These are phyloP conservation scores for Debaryomyces fabryi DNA, from an alignment of 1,139 yeast species.

Conservation along the genomic window DNA sequence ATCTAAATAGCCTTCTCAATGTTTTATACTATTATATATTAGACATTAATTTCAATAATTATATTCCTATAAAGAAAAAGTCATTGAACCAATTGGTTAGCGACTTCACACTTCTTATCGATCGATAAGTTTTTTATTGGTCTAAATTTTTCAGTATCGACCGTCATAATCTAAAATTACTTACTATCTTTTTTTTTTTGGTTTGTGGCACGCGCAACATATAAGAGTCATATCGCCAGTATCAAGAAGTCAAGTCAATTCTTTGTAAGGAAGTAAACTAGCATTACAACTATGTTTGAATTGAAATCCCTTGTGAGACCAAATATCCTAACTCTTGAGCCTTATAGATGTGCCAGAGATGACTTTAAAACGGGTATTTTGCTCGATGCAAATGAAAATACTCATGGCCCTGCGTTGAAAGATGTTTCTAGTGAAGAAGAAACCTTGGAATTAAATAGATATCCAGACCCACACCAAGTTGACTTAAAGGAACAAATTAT, in stretches of 20 bases:
- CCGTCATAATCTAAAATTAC: neutral
- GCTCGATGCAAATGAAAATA: conserved; percentile 94
- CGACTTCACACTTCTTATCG: no score
- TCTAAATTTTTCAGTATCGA: no score
- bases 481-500: conserved; percentile 73
- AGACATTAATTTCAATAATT: neutral
- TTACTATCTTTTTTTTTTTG: neutral
- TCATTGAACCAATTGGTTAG: no score
- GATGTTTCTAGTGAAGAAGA: conserved; percentile 27
- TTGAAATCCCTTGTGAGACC: conserved; percentile 73
- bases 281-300: conserved; percentile 45
- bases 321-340: conserved; percentile 76
- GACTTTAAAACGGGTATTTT: conserved; percentile 85
- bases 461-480: conserved; percentile 96
- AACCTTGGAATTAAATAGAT: conserved; percentile 69
- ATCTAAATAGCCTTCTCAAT: no score
- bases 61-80: neutral
- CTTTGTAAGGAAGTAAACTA: neutral
- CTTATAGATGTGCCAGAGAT: conserved; percentile 95
- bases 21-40: neutral
- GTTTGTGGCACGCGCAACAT: neutral
- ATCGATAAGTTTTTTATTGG: no score
- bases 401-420: conserved; percentile 81
- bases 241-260: neutral
- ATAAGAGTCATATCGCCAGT: conserved; percentile 3